Evolutionary conservation across 2,329 filamentous ascomycete species (phyloP).

Genomic region (Orbilia javanica): DNA sequence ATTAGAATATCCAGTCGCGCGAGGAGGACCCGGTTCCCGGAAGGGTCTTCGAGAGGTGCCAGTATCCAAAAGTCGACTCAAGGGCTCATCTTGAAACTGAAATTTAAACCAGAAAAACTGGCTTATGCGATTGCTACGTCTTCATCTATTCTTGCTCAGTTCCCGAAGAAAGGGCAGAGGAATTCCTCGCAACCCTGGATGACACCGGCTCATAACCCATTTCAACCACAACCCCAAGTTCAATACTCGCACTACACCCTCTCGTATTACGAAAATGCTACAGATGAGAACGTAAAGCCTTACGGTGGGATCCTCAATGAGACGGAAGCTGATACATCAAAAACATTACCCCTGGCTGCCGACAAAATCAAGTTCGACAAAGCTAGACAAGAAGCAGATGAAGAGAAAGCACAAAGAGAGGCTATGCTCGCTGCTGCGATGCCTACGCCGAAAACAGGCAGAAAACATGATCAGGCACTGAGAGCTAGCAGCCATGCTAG

Average conservation of each 20-base stretch:
- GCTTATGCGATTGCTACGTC: slow-evolving; percentile 55
- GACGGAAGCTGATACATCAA: slow-evolving; percentile 88
- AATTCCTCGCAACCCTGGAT: slow-evolving; percentile 44
- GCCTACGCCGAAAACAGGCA: slow-evolving; percentile 44
- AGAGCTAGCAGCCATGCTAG: slow-evolving; percentile 68
- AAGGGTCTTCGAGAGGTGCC: slow-evolving; percentile 27
- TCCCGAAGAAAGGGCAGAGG: slow-evolving; percentile 44
- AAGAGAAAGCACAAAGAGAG: slow-evolving; percentile 64
- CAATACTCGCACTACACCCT: slow-evolving; percentile 54
- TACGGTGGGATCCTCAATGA: slow-evolving; percentile 95
- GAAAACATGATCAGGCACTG: slow-evolving; percentile 39
- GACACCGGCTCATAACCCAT: slow-evolving; percentile 47
- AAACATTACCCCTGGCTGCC: slow-evolving; percentile 82
- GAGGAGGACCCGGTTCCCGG: slow-evolving; percentile 45
- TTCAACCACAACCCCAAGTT: slow-evolving; percentile 52
- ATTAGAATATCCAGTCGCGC: slow-evolving; percentile 53
- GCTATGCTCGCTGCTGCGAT: slow-evolving; percentile 44
- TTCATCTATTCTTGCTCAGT: slow-evolving; percentile 43
- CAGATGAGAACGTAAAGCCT: slow-evolving; percentile 72
- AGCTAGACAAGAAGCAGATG: slow-evolving; percentile 89
- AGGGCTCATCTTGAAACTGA: slow-evolving; percentile 45
- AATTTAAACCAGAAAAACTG: slow-evolving; percentile 53
- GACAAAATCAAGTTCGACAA: slow-evolving; percentile 90
- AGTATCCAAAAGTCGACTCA: slow-evolving; percentile 43
- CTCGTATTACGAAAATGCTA: slow-evolving; percentile 48